A percentile compares a stretch with the other conserved stretches of the same genome.
Evolutionary conservation across 768 basidiomycete genomes (phyloP).

Genomic region (Leccinum ochraceum): DNA sequence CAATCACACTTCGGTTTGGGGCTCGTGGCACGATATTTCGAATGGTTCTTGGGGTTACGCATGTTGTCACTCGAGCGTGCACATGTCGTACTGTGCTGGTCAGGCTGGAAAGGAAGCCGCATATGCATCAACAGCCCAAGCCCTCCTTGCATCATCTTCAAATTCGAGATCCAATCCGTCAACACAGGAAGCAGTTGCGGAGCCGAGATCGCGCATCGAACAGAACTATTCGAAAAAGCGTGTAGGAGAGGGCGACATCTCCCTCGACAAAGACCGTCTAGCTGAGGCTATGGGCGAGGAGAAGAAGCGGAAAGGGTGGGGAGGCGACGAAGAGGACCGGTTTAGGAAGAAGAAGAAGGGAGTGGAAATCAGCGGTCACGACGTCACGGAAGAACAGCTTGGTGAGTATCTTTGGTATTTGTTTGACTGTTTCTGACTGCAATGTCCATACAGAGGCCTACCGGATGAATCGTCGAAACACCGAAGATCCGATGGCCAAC

Average conservation of each 20-base stretch:
- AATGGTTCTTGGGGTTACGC: slow-evolving; percentile 87
- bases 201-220: slow-evolving; percentile 46
- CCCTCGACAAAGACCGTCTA: slow-evolving; percentile 69
- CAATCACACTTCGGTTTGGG: slow-evolving; percentile 97
- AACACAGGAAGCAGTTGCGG: slow-evolving; percentile 33
- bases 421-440: slow-evolving; percentile 9
- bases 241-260: slow-evolving; percentile 79
- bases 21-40: slow-evolving; percentile 84
- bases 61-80: slow-evolving; percentile 88
- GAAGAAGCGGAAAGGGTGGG: slow-evolving; percentile 71
- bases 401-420: slow-evolving; percentile 47
- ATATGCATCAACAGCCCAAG: slow-evolving; percentile 71
- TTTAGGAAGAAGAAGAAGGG: slow-evolving; percentile 62
- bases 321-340: slow-evolving; percentile 54
- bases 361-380: slow-evolving; percentile 55
- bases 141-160: slow-evolving; percentile 53
- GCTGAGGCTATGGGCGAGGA: slow-evolving; percentile 75
- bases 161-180: slow-evolving; percentile 29
- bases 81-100: slow-evolving; percentile 91
- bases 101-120: slow-evolving; percentile 78
- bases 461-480: slow-evolving; percentile 66
- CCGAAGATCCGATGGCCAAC: slow-evolving; percentile 92
- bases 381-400: slow-evolving; percentile 88
- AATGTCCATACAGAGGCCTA: slow-evolving; percentile 73
- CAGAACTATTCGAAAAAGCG: slow-evolving; percentile 79